Evolutionary conservation across 306 rosid species (phyloP).

Genomic region (Cajanus cajan): DNA sequence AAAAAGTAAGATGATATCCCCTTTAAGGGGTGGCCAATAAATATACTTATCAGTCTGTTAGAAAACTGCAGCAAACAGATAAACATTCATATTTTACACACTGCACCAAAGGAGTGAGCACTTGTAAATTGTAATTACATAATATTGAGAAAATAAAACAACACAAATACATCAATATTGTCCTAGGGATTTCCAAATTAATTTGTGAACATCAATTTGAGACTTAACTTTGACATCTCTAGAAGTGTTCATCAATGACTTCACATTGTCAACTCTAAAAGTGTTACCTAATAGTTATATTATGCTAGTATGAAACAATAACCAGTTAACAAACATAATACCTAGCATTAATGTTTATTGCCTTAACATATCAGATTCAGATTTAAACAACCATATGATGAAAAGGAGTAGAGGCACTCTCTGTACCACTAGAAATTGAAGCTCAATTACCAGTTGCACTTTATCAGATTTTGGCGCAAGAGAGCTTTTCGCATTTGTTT

Average conservation of each 20-base stretch:
- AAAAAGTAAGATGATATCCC: neutral
- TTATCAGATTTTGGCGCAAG: neutral
- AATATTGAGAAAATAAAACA: neutral
- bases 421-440: neutral
- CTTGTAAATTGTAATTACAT: neutral
- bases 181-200: neutral
- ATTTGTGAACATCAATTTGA: neutral
- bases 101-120: neutral
- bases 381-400: slow-evolving; percentile 8
- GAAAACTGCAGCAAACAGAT: neutral
- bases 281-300: neutral
- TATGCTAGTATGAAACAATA: neutral
- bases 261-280: neutral
- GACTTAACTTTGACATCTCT: neutral
- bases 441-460: neutral
- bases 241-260: neutral
- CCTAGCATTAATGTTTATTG: neutral
- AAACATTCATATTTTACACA: neutral
- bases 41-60: neutral
- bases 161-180: neutral
- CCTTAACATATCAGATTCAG: neutral
- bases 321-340: neutral
- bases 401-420: neutral
- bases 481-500: neutral
- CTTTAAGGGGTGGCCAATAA: neutral